Base-by-base conservation (phyloP, 2,329 filamentous ascomycete species). In the Helotiales sp. region DNA sequence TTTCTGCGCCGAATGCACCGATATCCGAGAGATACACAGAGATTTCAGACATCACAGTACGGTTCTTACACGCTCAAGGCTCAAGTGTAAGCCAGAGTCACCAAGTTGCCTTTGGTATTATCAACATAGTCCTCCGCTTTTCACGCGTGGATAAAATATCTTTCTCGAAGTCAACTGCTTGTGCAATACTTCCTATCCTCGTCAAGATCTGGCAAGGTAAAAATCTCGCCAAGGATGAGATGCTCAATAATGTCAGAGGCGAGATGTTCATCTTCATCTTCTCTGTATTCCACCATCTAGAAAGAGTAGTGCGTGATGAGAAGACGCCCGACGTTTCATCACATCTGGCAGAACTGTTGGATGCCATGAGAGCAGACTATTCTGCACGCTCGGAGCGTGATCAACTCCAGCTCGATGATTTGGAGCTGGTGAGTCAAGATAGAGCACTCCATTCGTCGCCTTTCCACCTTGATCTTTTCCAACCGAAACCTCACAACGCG, bases 311-410 rank as follows among this genome's bases (percentile, higher is more conserved):
- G 25, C 70, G 73, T 38, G 76, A 81, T 52, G 70, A 73, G 7
- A 69, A 60, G 38, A 63, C 55, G 63, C 63, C 52, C 64, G 72
- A 70, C 59, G 64, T 69, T 55, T 66, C 64, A 13, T 68, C 44
- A 72, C 80, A 63, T 54, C 63, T 96, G 5, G 83, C 88, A 62
- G 81, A 82, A n/a, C 73, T 97, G 1, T 70, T 86, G 31, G 87
- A 92, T 44, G 78, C 81, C 3, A 74, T 99, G n/a, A 88, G 87
- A 76, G 76, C 76, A 8, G 93, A 97, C 67, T 98, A 98, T 72
- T 79, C 84, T 3, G 86, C 80, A 62, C 82, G 91, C 59, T 79
- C 85, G 33, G 85, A 89, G 48, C 84, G 85, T 58, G 86, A 90
- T 48, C 83, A 87, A 34, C 78, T 98, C 10, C 88, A 91, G 62